phyloP scores from a whole-genome alignment of 352 stramenopile species.

The Peronospora belbahrii region DNA sequence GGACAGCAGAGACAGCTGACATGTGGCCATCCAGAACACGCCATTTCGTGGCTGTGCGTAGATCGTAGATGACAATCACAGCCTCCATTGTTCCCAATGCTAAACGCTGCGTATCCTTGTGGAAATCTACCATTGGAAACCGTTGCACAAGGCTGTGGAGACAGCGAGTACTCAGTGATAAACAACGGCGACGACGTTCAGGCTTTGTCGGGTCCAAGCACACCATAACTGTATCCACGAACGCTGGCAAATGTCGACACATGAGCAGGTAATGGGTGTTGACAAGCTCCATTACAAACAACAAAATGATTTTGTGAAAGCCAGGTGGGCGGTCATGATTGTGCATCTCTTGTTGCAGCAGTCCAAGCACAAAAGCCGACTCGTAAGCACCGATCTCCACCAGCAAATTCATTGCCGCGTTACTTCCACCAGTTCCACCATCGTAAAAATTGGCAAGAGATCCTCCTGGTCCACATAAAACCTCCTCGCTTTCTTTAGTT shows the following conservation, averaged over 20 bases:
- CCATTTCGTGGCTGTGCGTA: conserved; percentile 85
- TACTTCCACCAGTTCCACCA: conserved; percentile 45
- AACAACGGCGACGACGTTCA: conserved; percentile 66
- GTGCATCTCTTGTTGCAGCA: conserved; percentile 82
- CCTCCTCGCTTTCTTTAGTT: conserved; percentile 12
- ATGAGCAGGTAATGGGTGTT: conserved; percentile 80
- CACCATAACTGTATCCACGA: conserved; percentile 83
- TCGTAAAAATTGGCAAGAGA: conserved; percentile 24
- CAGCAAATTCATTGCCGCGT: conserved; percentile 67
- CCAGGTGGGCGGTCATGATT: conserved; percentile 53
- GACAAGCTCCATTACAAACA: conserved; percentile 76
- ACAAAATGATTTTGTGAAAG: conserved; percentile 66
- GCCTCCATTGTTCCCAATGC: conserved; percentile 82
- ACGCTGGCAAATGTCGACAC: conserved; percentile 71
- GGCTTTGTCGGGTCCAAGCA: conserved; percentile 81
- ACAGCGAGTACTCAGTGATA: conserved; percentile 69
- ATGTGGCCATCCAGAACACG: conserved; percentile 76
- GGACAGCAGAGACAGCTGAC: conserved; percentile 59
- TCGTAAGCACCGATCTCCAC: conserved; percentile 74
- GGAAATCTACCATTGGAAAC: conserved; percentile 86
- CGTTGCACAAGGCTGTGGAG: conserved; percentile 74
- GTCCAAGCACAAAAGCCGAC: conserved; percentile 60
- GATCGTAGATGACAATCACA: conserved; percentile 84
- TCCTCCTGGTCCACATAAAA: conserved; percentile 23
- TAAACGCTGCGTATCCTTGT: conserved; percentile 80